Base-by-base conservation (phyloP, 495 filamentous ascomycete genomes). In the Aspergillus indologenus region DNA sequence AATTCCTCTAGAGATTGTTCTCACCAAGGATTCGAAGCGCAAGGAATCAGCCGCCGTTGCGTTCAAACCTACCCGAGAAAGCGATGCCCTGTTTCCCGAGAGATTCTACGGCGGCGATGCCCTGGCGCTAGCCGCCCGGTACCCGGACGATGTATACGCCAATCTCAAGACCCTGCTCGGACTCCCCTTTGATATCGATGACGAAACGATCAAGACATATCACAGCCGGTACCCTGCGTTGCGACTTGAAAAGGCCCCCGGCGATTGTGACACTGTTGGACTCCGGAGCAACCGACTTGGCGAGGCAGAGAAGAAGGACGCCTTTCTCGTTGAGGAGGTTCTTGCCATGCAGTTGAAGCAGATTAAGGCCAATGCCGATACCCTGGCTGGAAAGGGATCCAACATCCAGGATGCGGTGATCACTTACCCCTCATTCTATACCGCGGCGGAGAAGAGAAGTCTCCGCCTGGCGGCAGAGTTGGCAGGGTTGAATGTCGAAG, bases 21-120 rank as follows among this genome's bases (percentile, higher is more conserved):
- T 96, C 55, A 96, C 90, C n/a, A 98, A 97, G 71, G 94, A 99
- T 73, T 97, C 94, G 40, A 90, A 95, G 71, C 88, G 94, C 65
- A 99, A 99, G 78, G 95, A 99, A 70, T 81, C 79, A 20, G 90
- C 93, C 4, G 92, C 92, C 46, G 86, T 98, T 64, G 89, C 90
- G 31, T 98, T 99, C 81, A 99, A 98, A 71, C 90, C 92, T 45
- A 77, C 83, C 19, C 79, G 79, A 73, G 75, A 81, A 29, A 77
- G 74, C 54, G 76, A 83, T 59, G 79, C 82, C 26, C 65, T 70
- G 15, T 96, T 89, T 70, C 95, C 94, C 15, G 94, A 98, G 71
- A 83, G 94, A 66, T 83, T 88, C 56, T 99, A 97, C 68, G 94
- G 94, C 63, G 87, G 86, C 57, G 91, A 98, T 77, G 95, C 94